phyloP scores from a whole-genome alignment of 176 grass and related monocot genomes.

The Musa troglodytarum region DNA sequence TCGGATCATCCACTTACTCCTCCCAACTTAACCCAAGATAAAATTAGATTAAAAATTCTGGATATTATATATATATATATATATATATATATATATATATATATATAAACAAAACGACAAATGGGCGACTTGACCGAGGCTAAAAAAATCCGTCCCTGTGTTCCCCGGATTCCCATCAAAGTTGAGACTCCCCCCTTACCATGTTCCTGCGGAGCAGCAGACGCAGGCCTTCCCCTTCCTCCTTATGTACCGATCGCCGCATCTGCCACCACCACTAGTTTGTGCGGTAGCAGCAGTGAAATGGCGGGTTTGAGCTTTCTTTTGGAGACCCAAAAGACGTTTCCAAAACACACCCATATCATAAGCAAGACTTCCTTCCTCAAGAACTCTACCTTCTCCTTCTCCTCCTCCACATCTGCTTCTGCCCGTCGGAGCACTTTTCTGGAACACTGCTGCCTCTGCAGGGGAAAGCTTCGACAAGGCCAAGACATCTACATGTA shows the following conservation, averaged over 20 bases:
- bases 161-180: not conserved
- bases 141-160: no score
- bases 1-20: no score
- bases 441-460: slow-evolving; percentile 36
- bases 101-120: not conserved
- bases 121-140: not conserved
- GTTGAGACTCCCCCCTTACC: not conserved
- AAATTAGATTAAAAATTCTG: no score
- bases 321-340: slow-evolving; percentile 18
- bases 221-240: not conserved
- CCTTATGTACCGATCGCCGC: not conserved
- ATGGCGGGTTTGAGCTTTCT: slow-evolving; percentile 30
- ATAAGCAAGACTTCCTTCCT: slow-evolving; percentile 28
- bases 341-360: slow-evolving; percentile 1
- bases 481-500: slow-evolving; percentile 47
- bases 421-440: slow-evolving; percentile 2
- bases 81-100: no score
- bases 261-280: not conserved
- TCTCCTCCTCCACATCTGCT: no score
- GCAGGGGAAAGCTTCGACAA: slow-evolving; percentile 27
- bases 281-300: no score
- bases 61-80: no score
- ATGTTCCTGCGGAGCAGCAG: not conserved
- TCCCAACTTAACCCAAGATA: no score
- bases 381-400: slow-evolving; percentile 3